Base-by-base conservation (phyloP, 2,329 filamentous ascomycete genomes). In the Helicocarpus griseus region DNA sequence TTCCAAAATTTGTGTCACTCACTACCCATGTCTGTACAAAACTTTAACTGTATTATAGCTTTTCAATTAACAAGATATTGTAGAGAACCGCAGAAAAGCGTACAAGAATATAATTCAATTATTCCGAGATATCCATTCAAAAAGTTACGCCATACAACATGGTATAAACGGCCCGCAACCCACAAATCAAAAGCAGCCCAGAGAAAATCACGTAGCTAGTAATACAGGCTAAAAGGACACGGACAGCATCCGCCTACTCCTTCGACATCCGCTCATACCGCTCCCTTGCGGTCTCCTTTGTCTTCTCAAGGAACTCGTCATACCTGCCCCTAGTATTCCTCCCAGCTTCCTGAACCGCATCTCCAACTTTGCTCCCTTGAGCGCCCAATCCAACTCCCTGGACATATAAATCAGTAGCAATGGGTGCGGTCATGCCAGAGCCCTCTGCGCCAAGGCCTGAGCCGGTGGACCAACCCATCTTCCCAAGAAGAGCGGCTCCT, bases 381-480 rank as follows among this genome's bases (percentile, higher is more conserved):
- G 74, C 74, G 5, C 74, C 74, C 31, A 77, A 55, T 3, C 74
- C 74, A 1, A 77, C 74, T 22, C 74, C 73, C 50, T 74, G 71
- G 4, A 69, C 73, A 56, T 77, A 77, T 9, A 76, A 63, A 35
- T 76, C 71, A 5, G 73, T 73, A 11, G 69, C 63, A 49, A 77
- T 73, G 0, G 73, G 72, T 2, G 67, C 70, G 0, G 69, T 73
- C 59, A 74, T 70, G 19, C 74, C 74, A 1, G 71, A 72, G 1
- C 73, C 73, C 54, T 73, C 67, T 4, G 72, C 73, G 38, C 74
- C 74, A 8, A 77, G 64, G 1, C 74, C 74, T 48, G 71, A 65
- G 0, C 74, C 74, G 4, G 67, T 70, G 1, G 68, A 69, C 70
- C 74, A 76, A 17, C 74, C 74, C 74, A 77, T 76, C 53, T 76